These are phyloP conservation scores for Debaryomyces castellii DNA, from an alignment of 805 yeast genomes.

Conservation along the genomic window DNA sequence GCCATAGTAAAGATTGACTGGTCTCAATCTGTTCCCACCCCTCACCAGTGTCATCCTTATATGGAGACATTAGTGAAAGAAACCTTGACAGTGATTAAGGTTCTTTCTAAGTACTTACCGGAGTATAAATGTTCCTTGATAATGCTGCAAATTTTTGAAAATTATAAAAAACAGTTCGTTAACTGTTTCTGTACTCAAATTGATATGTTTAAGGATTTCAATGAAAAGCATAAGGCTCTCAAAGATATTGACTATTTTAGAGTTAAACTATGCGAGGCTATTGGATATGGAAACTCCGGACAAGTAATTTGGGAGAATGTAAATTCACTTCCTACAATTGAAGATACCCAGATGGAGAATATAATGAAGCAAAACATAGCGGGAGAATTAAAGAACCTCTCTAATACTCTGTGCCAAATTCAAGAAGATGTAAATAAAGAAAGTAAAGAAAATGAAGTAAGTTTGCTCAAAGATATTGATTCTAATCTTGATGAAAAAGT, in stretches of 20 bases:
- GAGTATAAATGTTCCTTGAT: slow-evolving; percentile 45
- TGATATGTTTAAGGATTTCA: slow-evolving; percentile 48
- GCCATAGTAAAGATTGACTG: slow-evolving; percentile 50
- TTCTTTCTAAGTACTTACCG: slow-evolving; percentile 58
- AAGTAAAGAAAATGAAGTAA: not conserved
- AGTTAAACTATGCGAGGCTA: slow-evolving; percentile 56
- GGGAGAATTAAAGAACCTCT: slow-evolving; percentile 13
- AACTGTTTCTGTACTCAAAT: slow-evolving; percentile 49
- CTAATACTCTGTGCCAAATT: slow-evolving; percentile 3
- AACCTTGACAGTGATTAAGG: slow-evolving; percentile 61
- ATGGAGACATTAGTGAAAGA: slow-evolving; percentile 69
- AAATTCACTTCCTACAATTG: slow-evolving; percentile 50
- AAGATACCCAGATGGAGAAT: slow-evolving; percentile 48
- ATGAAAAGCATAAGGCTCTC: slow-evolving; percentile 54
- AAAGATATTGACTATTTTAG: slow-evolving; percentile 64
- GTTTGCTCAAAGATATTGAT: too few relatives aligned
- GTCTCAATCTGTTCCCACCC: slow-evolving; percentile 42
- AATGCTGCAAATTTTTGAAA: slow-evolving; percentile 52
- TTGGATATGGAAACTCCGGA: slow-evolving; percentile 62
- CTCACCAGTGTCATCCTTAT: slow-evolving; percentile 55
- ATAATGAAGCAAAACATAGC: slow-evolving; percentile 42
- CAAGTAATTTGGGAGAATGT: slow-evolving; percentile 63
- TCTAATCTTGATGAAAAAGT: not conserved
- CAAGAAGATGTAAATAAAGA: not conserved
- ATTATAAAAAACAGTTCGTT: slow-evolving; percentile 55